These are phyloP conservation scores for Achlya hypogyna DNA, from an alignment of 352 stramenopile species.

Conservation along the genomic window DNA sequence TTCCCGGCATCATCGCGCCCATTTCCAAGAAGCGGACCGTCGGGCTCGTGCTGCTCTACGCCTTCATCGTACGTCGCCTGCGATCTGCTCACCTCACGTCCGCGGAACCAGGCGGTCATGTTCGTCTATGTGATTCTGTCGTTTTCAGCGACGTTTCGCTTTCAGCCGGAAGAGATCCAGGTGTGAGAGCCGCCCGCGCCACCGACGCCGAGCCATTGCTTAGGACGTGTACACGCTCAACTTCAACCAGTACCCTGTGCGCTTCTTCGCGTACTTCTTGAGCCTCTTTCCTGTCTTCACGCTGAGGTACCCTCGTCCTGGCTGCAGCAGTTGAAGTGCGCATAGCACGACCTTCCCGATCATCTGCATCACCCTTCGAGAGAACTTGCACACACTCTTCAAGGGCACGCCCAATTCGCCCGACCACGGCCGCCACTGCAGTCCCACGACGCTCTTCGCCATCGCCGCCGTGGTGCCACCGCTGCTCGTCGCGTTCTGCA, in stretches of 20 bases:
- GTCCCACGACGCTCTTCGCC: conserved; percentile 32
- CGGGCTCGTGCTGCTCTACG: conserved; percentile 40
- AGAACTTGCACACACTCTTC: conserved; percentile 70
- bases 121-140: conserved; percentile 75
- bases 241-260: conserved; percentile 73
- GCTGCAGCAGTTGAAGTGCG: not conserved
- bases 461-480: conserved; percentile 64
- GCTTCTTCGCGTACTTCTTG: conserved; percentile 77
- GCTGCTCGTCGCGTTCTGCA: conserved; percentile 77
- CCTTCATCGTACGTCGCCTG: conserved; percentile 49
- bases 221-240: conserved; percentile 87
- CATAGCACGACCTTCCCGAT: conserved; percentile 71
- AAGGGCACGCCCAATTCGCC: conserved; percentile 31
- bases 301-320: conserved; percentile 37
- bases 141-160: conserved; percentile 68
- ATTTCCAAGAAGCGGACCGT: conserved; percentile 78
- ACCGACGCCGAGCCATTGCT: not conserved
- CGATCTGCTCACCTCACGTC: conserved; percentile 11
- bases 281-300: conserved; percentile 83
- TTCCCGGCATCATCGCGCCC: conserved; percentile 71
- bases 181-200: conserved; percentile 28
- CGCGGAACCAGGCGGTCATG: conserved; percentile 46
- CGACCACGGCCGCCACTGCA: conserved; percentile 43
- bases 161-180: conserved; percentile 66
- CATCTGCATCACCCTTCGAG: conserved; percentile 79